Evolutionary conservation across 2,329 filamentous ascomycete genomes (phyloP).

Genomic region (Triangularia setosa): DNA sequence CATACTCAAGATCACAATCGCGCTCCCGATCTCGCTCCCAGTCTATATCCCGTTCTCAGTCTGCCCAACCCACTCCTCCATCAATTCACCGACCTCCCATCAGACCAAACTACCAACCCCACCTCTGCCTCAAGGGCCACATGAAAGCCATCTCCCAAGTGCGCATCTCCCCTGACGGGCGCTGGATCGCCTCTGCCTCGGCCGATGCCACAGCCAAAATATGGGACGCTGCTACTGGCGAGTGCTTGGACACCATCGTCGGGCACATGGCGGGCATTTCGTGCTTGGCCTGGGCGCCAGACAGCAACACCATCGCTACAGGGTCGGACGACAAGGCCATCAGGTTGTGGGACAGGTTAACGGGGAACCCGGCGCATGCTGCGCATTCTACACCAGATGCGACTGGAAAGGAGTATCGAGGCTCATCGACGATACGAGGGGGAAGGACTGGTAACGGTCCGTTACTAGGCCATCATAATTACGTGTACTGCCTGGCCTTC

Average conservation of each 20-base stretch:
- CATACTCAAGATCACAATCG: constrained; percentile 24
- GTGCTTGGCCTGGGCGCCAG: constrained; percentile 89
- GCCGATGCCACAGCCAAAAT: constrained; percentile 89
- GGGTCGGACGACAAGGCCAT: constrained; percentile 97
- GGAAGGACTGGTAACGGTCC: constrained; percentile 44
- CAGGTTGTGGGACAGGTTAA: constrained; percentile 78
- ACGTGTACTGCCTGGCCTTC: constrained; percentile 90
- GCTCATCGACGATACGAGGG: constrained; percentile 18
- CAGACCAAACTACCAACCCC: constrained; percentile 63
- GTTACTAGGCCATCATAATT: constrained; percentile 88
- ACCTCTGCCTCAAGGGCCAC: constrained; percentile 73
- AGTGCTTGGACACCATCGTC: constrained; percentile 81
- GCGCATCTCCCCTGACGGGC: constrained; percentile 85
- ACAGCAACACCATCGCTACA: constrained; percentile 80
- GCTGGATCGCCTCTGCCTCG: constrained; percentile 84
- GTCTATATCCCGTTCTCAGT: constrained; percentile 34
- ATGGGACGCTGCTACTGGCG: constrained; percentile 77
- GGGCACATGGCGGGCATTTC: constrained; percentile 92
- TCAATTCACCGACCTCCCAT: constrained; percentile 44
- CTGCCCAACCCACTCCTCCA: constrained; percentile 35
- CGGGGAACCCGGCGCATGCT: constrained; percentile 40
- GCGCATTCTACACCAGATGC: constrained; percentile 11
- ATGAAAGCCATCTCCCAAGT: constrained; percentile 75
- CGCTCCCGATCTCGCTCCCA: constrained; percentile 29
- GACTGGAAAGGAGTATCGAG: not conserved